These are phyloP conservation scores for Trypanosoma rangeli DNA, from an alignment of 208 protist genomes.

Conservation along the genomic window DNA sequence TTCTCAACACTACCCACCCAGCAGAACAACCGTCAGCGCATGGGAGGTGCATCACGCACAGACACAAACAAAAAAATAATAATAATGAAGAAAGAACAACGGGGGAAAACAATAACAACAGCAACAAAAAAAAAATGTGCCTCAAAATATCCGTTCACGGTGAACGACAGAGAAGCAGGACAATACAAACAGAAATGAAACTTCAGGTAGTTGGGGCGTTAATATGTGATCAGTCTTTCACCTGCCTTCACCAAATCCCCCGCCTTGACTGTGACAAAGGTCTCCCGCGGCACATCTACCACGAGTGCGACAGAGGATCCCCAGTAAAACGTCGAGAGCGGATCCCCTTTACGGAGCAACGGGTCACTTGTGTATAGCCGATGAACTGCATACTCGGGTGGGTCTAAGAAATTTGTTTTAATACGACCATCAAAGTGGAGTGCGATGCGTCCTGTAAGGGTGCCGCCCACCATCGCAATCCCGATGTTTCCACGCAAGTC, in stretches of 20 bases:
- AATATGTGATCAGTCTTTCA: conserved; percentile 45
- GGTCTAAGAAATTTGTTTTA: conserved; percentile 78
- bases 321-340: conserved; percentile 77
- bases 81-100: background rate
- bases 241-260: conserved; percentile 74
- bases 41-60: background rate
- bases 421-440: conserved; percentile 69
- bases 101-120: conserved; percentile 17
- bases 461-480: conserved; percentile 78
- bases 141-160: too few species aligned
- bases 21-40: too few species aligned
- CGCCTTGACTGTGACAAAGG: conserved; percentile 29
- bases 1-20: background rate
- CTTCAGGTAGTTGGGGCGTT: conserved; percentile 5
- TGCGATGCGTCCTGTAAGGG: conserved; percentile 66
- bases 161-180: conserved; percentile 1
- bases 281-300: conserved; percentile 66
- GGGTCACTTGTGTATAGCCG: conserved; percentile 39
- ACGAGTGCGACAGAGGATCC: conserved; percentile 84
- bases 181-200: conserved; percentile 12
- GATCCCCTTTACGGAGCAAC: conserved; percentile 35
- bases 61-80: too few species aligned
- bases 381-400: conserved; percentile 78
- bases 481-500: conserved; percentile 20
- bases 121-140: conserved; percentile 5